Percentiles rank a stretch among this genome's conserved stretches.
Conservation (phyloP, 139 green algal genomes). For the Haematococcus lacustris region DNA sequence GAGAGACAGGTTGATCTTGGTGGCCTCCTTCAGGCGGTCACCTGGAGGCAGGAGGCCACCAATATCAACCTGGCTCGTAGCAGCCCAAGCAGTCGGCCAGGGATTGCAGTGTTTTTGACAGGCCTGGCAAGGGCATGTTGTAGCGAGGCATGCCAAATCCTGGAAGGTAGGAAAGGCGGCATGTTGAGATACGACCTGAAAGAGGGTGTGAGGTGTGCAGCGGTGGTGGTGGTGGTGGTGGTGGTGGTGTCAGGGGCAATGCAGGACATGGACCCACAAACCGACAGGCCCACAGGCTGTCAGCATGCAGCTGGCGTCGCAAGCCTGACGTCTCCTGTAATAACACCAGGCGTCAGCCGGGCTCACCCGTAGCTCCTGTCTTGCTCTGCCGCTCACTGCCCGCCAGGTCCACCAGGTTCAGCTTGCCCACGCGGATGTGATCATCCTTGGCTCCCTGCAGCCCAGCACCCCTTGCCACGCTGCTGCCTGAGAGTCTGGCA, state of each 20-base stretch:
- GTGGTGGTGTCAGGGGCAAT: neutral
- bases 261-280: neutral
- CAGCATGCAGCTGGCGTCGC: neutral
- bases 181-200: neutral
- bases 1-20: constrained; percentile 92
- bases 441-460: constrained; percentile 14
- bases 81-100: neutral
- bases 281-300: neutral
- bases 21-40: constrained; percentile 68
- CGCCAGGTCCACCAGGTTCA: constrained; percentile 96
- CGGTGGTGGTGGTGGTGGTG: neutral
- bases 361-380: constrained; percentile 31
- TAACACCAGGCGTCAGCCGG: neutral
- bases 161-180: neutral
- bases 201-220: neutral
- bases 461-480: neutral
- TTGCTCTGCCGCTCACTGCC: constrained; percentile 75
- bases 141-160: neutral
- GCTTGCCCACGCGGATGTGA: constrained; percentile 79
- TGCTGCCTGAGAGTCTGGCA: neutral
- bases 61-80: neutral
- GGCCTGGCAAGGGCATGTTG: neutral
- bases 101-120: neutral
- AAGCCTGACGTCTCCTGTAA: no score
- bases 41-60: constrained; percentile 13